phyloP scores from a whole-genome alignment of 805 yeast genomes.

The Brettanomyces sp. region DNA sequence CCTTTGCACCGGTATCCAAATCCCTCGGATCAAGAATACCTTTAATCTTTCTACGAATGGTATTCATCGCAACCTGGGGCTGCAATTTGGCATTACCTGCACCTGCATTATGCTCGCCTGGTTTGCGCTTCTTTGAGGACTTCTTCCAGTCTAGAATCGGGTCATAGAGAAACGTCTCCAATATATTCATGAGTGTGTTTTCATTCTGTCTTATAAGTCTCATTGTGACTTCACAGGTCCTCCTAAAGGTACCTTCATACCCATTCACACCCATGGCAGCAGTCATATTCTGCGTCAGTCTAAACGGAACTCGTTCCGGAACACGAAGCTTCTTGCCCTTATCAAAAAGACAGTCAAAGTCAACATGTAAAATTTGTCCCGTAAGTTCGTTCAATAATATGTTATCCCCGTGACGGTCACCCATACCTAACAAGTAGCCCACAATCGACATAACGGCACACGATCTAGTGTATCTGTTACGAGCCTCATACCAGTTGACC shows the following conservation, averaged over 20 bases:
- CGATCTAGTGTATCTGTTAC: conserved; percentile 67
- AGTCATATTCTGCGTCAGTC: conserved; percentile 78
- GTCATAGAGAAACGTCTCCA: conserved; percentile 89
- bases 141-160: conserved; percentile 74
- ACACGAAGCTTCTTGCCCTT: conserved; percentile 63
- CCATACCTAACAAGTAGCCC: conserved; percentile 87
- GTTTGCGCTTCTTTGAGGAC: conserved; percentile 7
- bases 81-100: conserved; percentile 22
- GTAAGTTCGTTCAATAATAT: conserved; percentile 60
- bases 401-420: conserved; percentile 95
- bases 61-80: conserved; percentile 63
- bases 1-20: conserved; percentile 25
- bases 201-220: conserved; percentile 67
- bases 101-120: conserved; percentile 27
- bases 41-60: conserved; percentile 69
- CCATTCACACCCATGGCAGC: conserved; percentile 84
- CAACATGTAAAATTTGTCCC: conserved; percentile 86
- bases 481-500: conserved; percentile 70
- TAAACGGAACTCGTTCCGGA: conserved; percentile 92
- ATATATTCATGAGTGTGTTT: conserved; percentile 74
- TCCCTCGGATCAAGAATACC: conserved; percentile 71
- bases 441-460: conserved; percentile 96
- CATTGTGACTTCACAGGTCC: conserved; percentile 77
- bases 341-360: conserved; percentile 92
- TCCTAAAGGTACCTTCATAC: conserved; percentile 82